Percentiles rank a stretch among this genome's conserved stretches.
Evolutionary conservation across 2,329 filamentous ascomycete species (phyloP).

Genomic region (Aspergillus uvarum): DNA sequence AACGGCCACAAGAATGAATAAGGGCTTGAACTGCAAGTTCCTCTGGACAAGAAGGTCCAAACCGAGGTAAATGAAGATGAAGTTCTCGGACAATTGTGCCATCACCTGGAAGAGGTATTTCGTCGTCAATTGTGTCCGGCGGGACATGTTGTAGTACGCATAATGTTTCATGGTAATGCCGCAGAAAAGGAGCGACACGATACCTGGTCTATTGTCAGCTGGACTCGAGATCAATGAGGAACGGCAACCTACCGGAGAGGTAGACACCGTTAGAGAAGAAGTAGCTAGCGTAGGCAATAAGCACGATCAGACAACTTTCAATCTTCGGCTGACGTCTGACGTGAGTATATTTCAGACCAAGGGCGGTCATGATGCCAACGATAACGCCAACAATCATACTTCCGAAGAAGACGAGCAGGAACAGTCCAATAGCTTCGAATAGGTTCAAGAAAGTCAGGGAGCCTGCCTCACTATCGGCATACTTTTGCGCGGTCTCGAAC

Average conservation of each 20-base stretch:
- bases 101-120: conserved; percentile 97
- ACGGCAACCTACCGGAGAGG: conserved; percentile 74
- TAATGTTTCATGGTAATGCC: conserved; percentile 98
- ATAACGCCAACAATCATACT: conserved; percentile 85
- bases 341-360: conserved; percentile 91
- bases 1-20: conserved; percentile 91
- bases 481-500: conserved; percentile 95
- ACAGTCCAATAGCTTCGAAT: conserved; percentile 88
- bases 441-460: conserved; percentile 77
- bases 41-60: conserved; percentile 91
- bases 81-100: conserved; percentile 95
- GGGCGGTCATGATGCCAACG: conserved; percentile 81
- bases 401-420: conserved; percentile 93
- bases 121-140: conserved; percentile 92
- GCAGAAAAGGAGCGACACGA: conserved; percentile 94
- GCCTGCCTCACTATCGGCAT: conserved; percentile 69
- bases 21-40: conserved; percentile 83
- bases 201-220: conserved; percentile 59
- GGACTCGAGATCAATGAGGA: not conserved
- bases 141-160: conserved; percentile 99
- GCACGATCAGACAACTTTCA: conserved; percentile 88
- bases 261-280: conserved; percentile 96
- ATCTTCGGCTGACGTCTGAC: conserved; percentile 92
- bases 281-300: conserved; percentile 95
- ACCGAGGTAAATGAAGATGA: conserved; percentile 98